Evolutionary conservation across 2,329 filamentous ascomycete species (phyloP), one percentile per base, ranked within the genome.

Genomic region (Rhinocladiella similis): DNA sequence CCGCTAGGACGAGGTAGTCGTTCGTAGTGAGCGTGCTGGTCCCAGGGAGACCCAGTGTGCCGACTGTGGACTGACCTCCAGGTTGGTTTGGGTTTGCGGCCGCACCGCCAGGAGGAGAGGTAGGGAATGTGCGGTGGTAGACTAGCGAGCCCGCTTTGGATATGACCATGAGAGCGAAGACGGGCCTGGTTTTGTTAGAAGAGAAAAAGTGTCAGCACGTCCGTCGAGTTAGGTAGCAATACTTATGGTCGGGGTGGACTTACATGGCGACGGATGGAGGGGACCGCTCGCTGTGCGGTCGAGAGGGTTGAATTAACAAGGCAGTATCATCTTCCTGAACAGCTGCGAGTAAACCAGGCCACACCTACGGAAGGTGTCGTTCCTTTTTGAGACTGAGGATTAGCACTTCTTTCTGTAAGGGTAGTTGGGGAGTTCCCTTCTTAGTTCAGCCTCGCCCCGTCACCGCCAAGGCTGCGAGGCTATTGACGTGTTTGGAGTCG

Each of bases 101-200:
- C 18, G 38, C 38, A 12, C 38, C 49, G 27, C 56, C 55, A 16
- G 60, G 53, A n/a, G 56, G 52, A 20, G 59, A 43, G 20, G 63
- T 62, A 1, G 64, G 63, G 73, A 99, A 97, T 69, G 91, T 90
- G 67, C 91, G 90, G 76, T 97, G 93, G 80, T 96, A 99, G 75
- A 99, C 87, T 52, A 99, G 83, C 67, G 94, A 94, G 59, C 92
- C 94, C 63, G 94, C 92, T 82, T 99, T 99, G 81, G 97, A 97
- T 80, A 99, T 96, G 72, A 99, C 88, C 72, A 97, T 91, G 70
- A 99, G 87, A 57, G 92, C 87, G 74, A 95, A 94, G 73, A 99
- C 89, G 64, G 91, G 90, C 94, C 92, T 97, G 66, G 51, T n/a
- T 20, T 20, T 6, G 2, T 13, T 29, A 3, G 25, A 7, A 7